Evolutionary conservation across 306 rosid genomes (phyloP).

Genomic region (Prunus mongolica): DNA sequence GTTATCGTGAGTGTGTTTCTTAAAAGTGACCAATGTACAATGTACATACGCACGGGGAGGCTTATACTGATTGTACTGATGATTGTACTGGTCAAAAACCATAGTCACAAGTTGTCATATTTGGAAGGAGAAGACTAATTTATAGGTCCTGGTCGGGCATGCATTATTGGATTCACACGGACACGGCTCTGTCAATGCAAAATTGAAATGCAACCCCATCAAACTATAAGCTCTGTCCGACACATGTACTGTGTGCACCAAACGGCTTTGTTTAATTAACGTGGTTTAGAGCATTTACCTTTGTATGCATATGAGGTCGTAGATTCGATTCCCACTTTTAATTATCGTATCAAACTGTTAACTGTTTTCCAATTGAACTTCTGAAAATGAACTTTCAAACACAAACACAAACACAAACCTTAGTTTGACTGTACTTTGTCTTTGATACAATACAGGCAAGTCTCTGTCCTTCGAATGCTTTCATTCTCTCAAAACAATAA

Average conservation of each 20-base stretch:
- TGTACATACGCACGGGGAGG: neutral
- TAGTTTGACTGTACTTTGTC: slow-evolving; percentile 16
- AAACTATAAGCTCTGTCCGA: no score
- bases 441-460: neutral
- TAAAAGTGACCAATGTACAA: neutral
- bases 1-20: neutral
- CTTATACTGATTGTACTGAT: neutral
- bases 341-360: no score
- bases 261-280: no score
- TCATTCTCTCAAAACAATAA: neutral
- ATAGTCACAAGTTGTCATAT: neutral
- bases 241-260: no score
- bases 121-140: neutral
- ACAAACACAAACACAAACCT: neutral
- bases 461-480: neutral
- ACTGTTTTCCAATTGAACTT: neutral
- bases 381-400: neutral
- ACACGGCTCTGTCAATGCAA: neutral
- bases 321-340: neutral
- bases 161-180: slow-evolving; percentile 4
- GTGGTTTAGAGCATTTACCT: no score
- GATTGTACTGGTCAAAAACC: neutral
- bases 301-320: no score
- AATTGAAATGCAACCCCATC: neutral
- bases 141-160: neutral